A percentile compares a stretch with the other conserved stretches of the same genome.
These are phyloP conservation scores for Carex cristatella DNA, from an alignment of 176 grass and related monocot genomes.

Conservation along the genomic window DNA sequence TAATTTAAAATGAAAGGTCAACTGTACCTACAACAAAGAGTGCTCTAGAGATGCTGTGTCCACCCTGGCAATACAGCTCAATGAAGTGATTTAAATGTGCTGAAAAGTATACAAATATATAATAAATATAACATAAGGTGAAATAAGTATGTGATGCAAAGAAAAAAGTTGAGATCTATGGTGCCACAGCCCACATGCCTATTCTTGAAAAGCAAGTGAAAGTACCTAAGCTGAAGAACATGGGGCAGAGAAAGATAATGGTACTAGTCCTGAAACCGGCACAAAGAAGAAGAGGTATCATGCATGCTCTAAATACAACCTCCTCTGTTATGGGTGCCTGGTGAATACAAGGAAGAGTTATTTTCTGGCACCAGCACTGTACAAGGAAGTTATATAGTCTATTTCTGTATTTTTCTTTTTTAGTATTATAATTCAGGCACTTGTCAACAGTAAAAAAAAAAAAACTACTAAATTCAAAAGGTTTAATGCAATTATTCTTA, in stretches of 20 bases:
- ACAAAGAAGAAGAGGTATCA: slow-evolving; percentile 92
- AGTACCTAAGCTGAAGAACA: slow-evolving; percentile 98
- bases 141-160: neutral
- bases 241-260: slow-evolving; percentile 78
- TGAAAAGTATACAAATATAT: slow-evolving; percentile 26
- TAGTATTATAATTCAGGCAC: neutral
- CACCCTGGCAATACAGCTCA: slow-evolving; percentile 60
- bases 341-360: slow-evolving; percentile 28
- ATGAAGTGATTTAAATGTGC: slow-evolving; percentile 85
- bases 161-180: neutral
- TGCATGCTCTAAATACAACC: slow-evolving; percentile 92
- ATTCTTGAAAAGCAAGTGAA: slow-evolving; percentile 11
- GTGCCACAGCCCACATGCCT: neutral
- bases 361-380: neutral
- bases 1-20: neutral
- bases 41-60: slow-evolving; percentile 65
- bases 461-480: neutral
- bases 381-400: neutral
- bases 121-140: neutral
- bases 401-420: neutral
- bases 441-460: neutral
- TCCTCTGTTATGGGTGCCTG: slow-evolving; percentile 95
- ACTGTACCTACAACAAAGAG: slow-evolving; percentile 77
- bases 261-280: slow-evolving; percentile 63
- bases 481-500: neutral